Evolutionary conservation across 2,329 filamentous ascomycete species (phyloP).

Genomic region (Penicillium brasilianum): DNA sequence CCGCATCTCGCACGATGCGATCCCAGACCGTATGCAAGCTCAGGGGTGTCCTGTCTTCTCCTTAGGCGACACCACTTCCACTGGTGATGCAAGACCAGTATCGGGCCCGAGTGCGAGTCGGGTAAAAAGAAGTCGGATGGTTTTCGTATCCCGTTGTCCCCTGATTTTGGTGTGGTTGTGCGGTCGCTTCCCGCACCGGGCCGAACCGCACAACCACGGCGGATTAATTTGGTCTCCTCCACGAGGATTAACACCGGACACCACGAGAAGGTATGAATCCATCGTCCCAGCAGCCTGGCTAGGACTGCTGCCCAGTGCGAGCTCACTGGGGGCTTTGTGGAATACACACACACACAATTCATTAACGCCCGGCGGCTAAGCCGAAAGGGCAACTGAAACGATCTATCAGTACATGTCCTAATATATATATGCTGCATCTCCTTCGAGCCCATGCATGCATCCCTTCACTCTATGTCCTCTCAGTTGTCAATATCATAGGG

Average conservation of each 20-base stretch:
- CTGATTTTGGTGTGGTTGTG: constrained; percentile 20
- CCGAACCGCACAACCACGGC: constrained; percentile 14
- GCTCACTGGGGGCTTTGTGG: constrained; percentile 8
- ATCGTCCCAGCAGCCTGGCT: constrained; percentile 17
- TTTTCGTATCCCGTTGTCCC: constrained; percentile 17
- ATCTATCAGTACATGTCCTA: constrained; percentile 18
- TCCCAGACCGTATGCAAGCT: constrained; percentile 22
- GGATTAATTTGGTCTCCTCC: constrained; percentile 16
- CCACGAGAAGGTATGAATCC: constrained; percentile 23
- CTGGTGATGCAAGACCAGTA: constrained; percentile 20
- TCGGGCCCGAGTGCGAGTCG: constrained; percentile 22
- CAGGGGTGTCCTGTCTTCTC: constrained; percentile 21
- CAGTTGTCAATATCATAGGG: constrained; percentile 27
- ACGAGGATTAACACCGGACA: constrained; percentile 21
- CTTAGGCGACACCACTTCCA: constrained; percentile 20
- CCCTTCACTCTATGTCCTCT: constrained; percentile 27
- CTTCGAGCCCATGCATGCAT: constrained; percentile 34
- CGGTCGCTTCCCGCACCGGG: constrained; percentile 2
- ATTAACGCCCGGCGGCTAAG: too few species aligned
- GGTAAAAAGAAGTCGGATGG: constrained; percentile 19
- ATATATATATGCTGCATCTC: constrained; percentile 28
- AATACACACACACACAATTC: too few species aligned
- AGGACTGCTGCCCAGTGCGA: constrained; percentile 11
- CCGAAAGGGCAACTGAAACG: too few species aligned
- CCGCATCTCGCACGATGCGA: constrained; percentile 19